Evolutionary conservation across 1,284 basidiomycete genomes (phyloP).

Genomic region (Blastosporella zonata): DNA sequence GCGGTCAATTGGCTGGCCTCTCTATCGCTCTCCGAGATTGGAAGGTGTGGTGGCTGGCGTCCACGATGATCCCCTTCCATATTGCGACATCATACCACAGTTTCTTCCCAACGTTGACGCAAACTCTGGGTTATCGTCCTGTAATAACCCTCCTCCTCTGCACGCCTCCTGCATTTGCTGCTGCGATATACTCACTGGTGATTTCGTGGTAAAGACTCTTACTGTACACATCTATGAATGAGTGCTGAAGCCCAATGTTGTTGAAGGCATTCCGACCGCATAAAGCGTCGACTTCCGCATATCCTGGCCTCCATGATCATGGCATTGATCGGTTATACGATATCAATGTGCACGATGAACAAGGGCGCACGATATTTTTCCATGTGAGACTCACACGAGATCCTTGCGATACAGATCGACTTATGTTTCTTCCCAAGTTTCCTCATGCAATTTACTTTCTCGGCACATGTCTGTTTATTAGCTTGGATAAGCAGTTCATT

Average conservation of each 20-base stretch:
- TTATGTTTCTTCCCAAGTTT: neutral
- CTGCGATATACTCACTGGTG: neutral
- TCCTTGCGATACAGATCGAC: neutral
- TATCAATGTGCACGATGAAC: neutral
- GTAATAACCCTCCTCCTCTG: neutral
- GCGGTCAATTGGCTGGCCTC: neutral
- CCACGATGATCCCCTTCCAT: neutral
- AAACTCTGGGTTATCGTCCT: neutral
- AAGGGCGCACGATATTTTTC: neutral
- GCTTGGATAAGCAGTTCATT: neutral
- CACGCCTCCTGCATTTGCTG: neutral
- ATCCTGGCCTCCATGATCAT: neutral
- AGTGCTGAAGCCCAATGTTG: neutral
- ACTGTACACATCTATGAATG: neutral
- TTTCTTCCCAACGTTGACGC: neutral
- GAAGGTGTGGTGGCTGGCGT: neutral
- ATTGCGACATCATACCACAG: neutral
- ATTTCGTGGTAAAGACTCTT: neutral
- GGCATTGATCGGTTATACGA: neutral
- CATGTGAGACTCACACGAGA: neutral
- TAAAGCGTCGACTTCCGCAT: neutral
- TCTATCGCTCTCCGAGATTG: neutral
- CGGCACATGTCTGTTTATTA: neutral
- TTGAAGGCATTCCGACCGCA: neutral
- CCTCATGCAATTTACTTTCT: neutral